A percentile compares a stretch with the other conserved stretches of the same genome.
phyloP scores from a whole-genome alignment of 163 green algal genomes.

The Chlamydomonas reinhardtii region DNA sequence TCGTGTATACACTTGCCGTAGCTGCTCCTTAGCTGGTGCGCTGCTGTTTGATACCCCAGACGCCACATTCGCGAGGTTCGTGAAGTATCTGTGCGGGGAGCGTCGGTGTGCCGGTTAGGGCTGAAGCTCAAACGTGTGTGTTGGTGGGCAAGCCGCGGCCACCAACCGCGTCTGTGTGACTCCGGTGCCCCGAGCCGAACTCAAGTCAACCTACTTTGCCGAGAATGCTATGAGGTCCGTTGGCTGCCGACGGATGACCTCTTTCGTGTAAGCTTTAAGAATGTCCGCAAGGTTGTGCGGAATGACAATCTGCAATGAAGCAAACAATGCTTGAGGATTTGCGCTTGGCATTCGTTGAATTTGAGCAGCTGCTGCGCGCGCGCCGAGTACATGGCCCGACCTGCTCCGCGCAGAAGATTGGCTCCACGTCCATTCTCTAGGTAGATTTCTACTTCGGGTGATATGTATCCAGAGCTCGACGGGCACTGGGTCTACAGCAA shows the following conservation, averaged over 20 bases:
- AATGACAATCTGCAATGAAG: constrained; percentile 73
- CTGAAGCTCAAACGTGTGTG: too few relatives aligned
- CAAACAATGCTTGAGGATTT: background rate
- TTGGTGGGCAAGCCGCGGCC: background rate
- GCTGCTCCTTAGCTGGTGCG: constrained; percentile 66
- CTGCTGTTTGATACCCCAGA: constrained; percentile 53
- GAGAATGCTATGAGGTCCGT: constrained; percentile 78
- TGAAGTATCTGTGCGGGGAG: constrained; percentile 76
- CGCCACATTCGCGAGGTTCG: constrained; percentile 72
- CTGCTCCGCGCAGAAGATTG: constrained; percentile 85
- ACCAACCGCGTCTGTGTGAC: too few relatives aligned
- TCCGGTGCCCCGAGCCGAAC: background rate
- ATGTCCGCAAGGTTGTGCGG: constrained; percentile 77
- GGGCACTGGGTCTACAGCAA: too few relatives aligned
- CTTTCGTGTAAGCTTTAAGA: constrained; percentile 86
- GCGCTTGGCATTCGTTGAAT: background rate
- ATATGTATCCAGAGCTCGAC: too few relatives aligned
- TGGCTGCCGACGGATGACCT: constrained; percentile 79
- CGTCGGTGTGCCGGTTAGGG: too few relatives aligned
- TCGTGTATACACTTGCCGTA: constrained; percentile 59
- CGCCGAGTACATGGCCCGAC: constrained; percentile 11
- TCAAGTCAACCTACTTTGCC: constrained; percentile 62
- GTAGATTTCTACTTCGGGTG: background rate
- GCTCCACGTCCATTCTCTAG: constrained; percentile 77
- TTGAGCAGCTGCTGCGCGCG: background rate